Conservation (phyloP, 1,284 basidiomycete species). For the Athelia psychrophila region DNA sequence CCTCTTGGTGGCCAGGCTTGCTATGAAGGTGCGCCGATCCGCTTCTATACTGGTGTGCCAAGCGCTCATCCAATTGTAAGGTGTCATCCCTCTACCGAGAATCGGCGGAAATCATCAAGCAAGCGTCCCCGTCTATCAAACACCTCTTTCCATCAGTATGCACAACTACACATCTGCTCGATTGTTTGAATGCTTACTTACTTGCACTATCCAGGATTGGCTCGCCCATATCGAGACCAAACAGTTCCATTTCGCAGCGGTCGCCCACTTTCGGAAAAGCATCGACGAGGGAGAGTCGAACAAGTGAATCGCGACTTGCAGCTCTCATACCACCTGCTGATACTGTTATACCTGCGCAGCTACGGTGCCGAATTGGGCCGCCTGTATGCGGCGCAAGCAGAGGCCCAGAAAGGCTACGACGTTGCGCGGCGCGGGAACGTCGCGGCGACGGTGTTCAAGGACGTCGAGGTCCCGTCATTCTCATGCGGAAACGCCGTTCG, state of each 20-base stretch:
- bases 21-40: slow-evolving; percentile 52
- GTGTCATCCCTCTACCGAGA: slow-evolving; percentile 68
- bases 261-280: slow-evolving; percentile 87
- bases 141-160: slow-evolving; percentile 54
- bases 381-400: slow-evolving; percentile 60
- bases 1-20: slow-evolving; percentile 82
- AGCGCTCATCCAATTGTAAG: slow-evolving; percentile 27
- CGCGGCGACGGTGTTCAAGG: slow-evolving; percentile 62
- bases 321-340: slow-evolving; percentile 29
- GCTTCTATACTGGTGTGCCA: not conserved
- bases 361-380: slow-evolving; percentile 86
- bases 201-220: slow-evolving; percentile 56
- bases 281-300: slow-evolving; percentile 88
- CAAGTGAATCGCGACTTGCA: slow-evolving; percentile 26
- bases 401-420: slow-evolving; percentile 75
- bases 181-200: not conserved
- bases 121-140: slow-evolving; percentile 43
- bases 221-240: slow-evolving; percentile 83
- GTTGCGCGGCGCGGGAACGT: slow-evolving; percentile 65
- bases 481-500: not conserved
- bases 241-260: slow-evolving; percentile 84
- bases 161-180: slow-evolving; percentile 5
- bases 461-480: slow-evolving; percentile 61
- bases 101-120: slow-evolving; percentile 50
- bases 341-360: slow-evolving; percentile 35